Conservation (phyloP, 2,329 filamentous ascomycete genomes). For the Stachybotrys echinatus region DNA sequence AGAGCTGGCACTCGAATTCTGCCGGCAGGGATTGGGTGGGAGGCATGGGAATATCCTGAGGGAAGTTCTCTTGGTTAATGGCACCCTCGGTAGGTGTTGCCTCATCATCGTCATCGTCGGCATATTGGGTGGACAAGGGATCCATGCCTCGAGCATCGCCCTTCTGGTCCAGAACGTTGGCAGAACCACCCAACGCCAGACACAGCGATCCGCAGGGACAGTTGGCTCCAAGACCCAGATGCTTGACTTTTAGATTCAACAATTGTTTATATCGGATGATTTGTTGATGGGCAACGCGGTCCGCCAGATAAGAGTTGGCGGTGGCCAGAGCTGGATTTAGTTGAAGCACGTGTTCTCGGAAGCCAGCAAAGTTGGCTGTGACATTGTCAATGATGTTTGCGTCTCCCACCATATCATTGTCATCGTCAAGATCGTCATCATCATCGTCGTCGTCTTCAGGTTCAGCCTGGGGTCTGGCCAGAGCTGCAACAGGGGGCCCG, state of each 20-base stretch:
- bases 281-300: conserved; percentile 80
- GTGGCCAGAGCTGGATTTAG: conserved; percentile 66
- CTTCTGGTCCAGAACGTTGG: conserved; percentile 55
- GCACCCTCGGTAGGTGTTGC: conserved; percentile 59
- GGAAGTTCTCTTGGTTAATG: conserved; percentile 70
- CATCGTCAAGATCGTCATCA: conserved; percentile 50
- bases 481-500: conserved; percentile 46
- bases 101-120: conserved; percentile 55
- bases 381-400: conserved; percentile 62
- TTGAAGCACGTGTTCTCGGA: conserved; percentile 65
- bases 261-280: conserved; percentile 73
- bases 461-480: conserved; percentile 28
- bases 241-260: conserved; percentile 64
- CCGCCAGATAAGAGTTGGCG: conserved; percentile 58
- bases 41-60: conserved; percentile 74
- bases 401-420: conserved; percentile 57
- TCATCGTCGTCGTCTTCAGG: conserved; percentile 53
- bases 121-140: conserved; percentile 47
- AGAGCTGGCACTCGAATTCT: conserved; percentile 84
- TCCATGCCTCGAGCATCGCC: conserved; percentile 56
- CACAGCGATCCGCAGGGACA: conserved; percentile 63
- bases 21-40: conserved; percentile 73
- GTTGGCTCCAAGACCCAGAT: conserved; percentile 54
- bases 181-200: conserved; percentile 60
- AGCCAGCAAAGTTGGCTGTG: conserved; percentile 68